These are phyloP conservation scores for Primulina eburnea DNA, from an alignment of 257 asterid species.

Conservation along the genomic window DNA sequence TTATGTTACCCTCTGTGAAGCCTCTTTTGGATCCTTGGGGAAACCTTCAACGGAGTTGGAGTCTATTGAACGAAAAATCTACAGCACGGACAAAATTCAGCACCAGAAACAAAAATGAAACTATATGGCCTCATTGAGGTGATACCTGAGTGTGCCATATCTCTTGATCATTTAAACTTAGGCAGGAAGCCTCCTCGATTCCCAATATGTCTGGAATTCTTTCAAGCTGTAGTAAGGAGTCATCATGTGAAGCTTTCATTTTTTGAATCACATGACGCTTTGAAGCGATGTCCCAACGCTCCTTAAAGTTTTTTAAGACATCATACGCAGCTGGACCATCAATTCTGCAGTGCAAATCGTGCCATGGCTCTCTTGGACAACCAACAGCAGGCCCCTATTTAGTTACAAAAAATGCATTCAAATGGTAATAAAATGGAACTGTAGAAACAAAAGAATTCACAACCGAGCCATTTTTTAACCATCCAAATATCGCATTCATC, in stretches of 20 bases:
- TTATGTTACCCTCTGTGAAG: constrained; percentile 53
- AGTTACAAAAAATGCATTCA: neutral
- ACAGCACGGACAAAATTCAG: constrained; percentile 25
- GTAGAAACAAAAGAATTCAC: neutral
- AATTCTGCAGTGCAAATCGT: constrained; percentile 72
- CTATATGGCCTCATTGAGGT: neutral
- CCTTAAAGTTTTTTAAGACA: constrained; percentile 71
- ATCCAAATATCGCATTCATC: neutral
- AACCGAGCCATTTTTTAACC: neutral
- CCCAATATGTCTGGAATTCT: constrained; percentile 64
- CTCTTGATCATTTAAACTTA: constrained; percentile 50
- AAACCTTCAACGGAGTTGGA: constrained; percentile 84
- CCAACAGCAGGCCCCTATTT: constrained; percentile 61
- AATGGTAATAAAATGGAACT: neutral
- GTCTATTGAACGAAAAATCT: constrained; percentile 90
- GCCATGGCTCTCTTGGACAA: constrained; percentile 95
- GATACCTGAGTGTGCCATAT: constrained; percentile 85
- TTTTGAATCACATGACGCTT: constrained; percentile 54
- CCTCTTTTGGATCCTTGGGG: constrained; percentile 75
- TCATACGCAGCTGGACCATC: constrained; percentile 95
- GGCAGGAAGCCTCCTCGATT: constrained; percentile 41
- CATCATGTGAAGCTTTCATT: constrained; percentile 55
- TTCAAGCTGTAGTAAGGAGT: constrained; percentile 66
- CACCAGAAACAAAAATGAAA: neutral
- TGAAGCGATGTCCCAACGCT: constrained; percentile 81